Conservation (phyloP, 2,329 filamentous ascomycete species). For the Sporothrix brasiliensis region DNA sequence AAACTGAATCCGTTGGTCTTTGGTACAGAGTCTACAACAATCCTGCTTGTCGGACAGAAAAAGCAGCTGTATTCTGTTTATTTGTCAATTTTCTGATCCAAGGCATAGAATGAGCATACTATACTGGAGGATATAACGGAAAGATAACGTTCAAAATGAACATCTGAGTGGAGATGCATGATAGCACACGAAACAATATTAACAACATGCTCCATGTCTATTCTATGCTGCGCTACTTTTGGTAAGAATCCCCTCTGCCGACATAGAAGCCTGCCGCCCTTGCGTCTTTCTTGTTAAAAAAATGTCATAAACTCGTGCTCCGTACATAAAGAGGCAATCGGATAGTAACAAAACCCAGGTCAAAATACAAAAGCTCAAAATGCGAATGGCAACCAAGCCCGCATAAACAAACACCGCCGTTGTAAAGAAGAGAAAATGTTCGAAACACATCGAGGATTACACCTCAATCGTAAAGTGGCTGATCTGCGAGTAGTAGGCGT, state of each 20-base stretch:
- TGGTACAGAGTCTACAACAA: not conserved
- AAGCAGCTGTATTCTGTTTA: not conserved
- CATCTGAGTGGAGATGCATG: no score
- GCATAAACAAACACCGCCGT: not conserved
- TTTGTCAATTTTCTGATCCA: not conserved
- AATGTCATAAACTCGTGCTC: conserved; percentile 15
- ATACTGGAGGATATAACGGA: not conserved
- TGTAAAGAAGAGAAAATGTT: not conserved
- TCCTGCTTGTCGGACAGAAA: not conserved
- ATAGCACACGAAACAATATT: no score
- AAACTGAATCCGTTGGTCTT: not conserved
- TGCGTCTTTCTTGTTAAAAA: not conserved
- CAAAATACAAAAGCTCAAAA: not conserved
- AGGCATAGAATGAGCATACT: conserved; percentile 8
- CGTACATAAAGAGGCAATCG: not conserved
- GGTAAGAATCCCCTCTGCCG: not conserved
- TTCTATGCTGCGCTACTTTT: not conserved
- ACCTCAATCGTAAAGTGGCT: conserved; percentile 73
- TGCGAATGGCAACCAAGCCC: not conserved
- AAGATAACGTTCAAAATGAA: not conserved
- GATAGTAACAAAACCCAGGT: not conserved
- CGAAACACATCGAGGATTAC: conserved; percentile 40
- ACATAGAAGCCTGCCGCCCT: not conserved
- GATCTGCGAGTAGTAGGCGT: conserved; percentile 73
- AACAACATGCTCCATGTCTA: not conserved